Base-by-base conservation (phyloP, 768 basidiomycete genomes). In the Mycena maculata region DNA sequence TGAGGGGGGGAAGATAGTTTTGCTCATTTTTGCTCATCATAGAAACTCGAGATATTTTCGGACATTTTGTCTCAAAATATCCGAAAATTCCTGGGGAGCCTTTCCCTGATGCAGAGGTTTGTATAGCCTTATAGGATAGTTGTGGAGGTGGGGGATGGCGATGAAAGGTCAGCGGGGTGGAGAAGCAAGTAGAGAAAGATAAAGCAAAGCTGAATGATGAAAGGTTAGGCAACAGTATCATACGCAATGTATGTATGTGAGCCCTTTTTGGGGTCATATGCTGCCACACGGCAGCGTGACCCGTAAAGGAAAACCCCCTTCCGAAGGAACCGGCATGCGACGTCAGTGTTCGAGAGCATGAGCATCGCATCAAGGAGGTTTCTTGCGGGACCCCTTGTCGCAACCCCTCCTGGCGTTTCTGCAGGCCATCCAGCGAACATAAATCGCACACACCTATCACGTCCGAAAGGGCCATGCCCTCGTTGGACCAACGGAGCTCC, bases 161-260 rank as follows among this genome's bases (percentile, higher is more conserved):
- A n/a, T n/a, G n/a, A n/a, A n/a, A n/a, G n/a, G n/a, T n/a, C n/a
- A n/a, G n/a, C n/a, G n/a, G 36, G 36, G 36, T 38, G 36, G 78
- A 82, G 39, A 45, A 45, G 44, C n/a, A 45, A 20, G 44, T 22
- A 45, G 44, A 45, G n/a, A 20, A 45, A 18, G 8, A 45, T 7
- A 11, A 45, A 18, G n/a, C n/a, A 18, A 22, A 45, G 44, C 44
- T 45, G 44, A 11, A 45, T 20, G 44, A n/a, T 38, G 36, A 22
- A 20, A 15, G 7, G 44, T 45, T 28, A 30, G 48, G 48, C 10
- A 28, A 9, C 16, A 9, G 30, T 50, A 50, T 31, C 52, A 11
- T 54, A 36, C 4, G n/a, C 4, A 5, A 36, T 4, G 25, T 38
- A 54, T 33, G 18, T 36, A 23, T 27, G 55, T 57, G 41, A 2